These are phyloP conservation scores for Isoetes engelmannii DNA, from an alignment of 83 land plant species.

Conservation along the genomic window DNA sequence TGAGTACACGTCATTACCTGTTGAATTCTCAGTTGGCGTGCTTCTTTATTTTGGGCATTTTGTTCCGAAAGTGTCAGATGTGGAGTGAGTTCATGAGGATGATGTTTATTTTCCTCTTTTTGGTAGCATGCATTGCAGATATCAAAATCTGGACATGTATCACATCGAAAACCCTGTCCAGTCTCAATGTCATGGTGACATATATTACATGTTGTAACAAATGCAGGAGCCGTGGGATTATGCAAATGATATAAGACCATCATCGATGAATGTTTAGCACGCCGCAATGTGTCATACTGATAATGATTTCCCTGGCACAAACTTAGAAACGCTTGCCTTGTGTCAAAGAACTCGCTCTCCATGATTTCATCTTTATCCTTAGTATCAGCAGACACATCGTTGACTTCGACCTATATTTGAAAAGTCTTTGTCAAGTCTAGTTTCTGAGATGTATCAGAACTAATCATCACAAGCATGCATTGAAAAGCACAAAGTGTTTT, in stretches of 20 bases:
- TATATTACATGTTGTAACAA: constrained; percentile 76
- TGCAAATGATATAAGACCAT: constrained; percentile 99
- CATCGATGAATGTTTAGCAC: constrained; percentile 99
- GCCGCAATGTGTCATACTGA: constrained; percentile 94
- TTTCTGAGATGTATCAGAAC: background rate
- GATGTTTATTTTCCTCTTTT: constrained; percentile 50
- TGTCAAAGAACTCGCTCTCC: constrained; percentile 97
- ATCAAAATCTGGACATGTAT: constrained; percentile 91
- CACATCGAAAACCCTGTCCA: constrained; percentile 98
- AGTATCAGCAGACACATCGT: constrained; percentile 39
- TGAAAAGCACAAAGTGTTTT: background rate
- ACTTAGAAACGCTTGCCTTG: constrained; percentile 91
- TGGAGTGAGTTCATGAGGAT: constrained; percentile 80
- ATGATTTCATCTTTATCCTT: constrained; percentile 90
- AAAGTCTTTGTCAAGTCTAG: background rate
- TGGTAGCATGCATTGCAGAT: constrained; percentile 62
- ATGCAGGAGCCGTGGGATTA: constrained; percentile 98
- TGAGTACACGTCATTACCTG: constrained; percentile 30
- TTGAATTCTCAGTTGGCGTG: constrained; percentile 50
- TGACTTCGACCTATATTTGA: constrained; percentile 10
- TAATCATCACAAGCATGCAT: too few species aligned
- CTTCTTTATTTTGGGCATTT: constrained; percentile 90
- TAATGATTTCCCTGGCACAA: constrained; percentile 99
- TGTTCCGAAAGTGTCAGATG: constrained; percentile 47
- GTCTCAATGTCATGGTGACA: constrained; percentile 87